These are phyloP conservation scores for Uronychia binucleata DNA, from an alignment of 73 alveolate genomes.

Conservation along the genomic window DNA sequence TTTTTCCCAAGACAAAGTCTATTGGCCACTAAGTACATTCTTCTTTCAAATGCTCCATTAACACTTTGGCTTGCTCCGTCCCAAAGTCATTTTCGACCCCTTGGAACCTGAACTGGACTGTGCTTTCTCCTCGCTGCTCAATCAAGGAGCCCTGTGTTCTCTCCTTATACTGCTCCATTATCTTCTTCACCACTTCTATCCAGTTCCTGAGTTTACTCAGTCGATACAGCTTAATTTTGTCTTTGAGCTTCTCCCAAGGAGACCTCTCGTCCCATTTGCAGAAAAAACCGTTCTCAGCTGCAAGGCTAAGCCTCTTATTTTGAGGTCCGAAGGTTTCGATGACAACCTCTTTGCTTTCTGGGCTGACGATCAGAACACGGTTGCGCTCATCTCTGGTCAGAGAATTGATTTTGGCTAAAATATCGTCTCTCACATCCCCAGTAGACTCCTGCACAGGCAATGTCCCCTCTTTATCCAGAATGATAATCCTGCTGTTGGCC, in stretches of 20 bases:
- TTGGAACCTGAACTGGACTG: background rate
- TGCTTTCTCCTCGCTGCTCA: slow-evolving; percentile 39
- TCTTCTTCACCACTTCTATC: slow-evolving; percentile 52
- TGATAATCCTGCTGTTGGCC: slow-evolving; percentile 26
- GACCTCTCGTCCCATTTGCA: slow-evolving; percentile 21
- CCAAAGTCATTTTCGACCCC: background rate
- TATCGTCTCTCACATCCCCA: background rate
- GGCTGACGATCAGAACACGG: slow-evolving; percentile 19
- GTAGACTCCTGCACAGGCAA: slow-evolving; percentile 8
- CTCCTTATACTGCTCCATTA: slow-evolving; percentile 69
- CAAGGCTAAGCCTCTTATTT: slow-evolving; percentile 1
- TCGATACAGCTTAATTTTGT: background rate
- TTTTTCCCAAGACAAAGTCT: background rate
- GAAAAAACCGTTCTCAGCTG: slow-evolving; percentile 45
- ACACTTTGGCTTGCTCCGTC: background rate
- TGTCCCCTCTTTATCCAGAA: slow-evolving; percentile 39
- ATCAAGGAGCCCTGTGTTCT: slow-evolving; percentile 71
- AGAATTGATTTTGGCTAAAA: background rate
- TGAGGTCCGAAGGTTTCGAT: slow-evolving; percentile 21
- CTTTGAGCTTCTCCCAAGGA: slow-evolving; percentile 8
- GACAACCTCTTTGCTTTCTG: slow-evolving; percentile 11
- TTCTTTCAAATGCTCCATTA: background rate
- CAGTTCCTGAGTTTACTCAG: slow-evolving; percentile 17
- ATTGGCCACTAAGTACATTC: background rate
- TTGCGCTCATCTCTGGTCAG: slow-evolving; percentile 35